phyloP scores from a whole-genome alignment of 768 basidiomycete genomes.

The Cystobasidium onofrii region DNA sequence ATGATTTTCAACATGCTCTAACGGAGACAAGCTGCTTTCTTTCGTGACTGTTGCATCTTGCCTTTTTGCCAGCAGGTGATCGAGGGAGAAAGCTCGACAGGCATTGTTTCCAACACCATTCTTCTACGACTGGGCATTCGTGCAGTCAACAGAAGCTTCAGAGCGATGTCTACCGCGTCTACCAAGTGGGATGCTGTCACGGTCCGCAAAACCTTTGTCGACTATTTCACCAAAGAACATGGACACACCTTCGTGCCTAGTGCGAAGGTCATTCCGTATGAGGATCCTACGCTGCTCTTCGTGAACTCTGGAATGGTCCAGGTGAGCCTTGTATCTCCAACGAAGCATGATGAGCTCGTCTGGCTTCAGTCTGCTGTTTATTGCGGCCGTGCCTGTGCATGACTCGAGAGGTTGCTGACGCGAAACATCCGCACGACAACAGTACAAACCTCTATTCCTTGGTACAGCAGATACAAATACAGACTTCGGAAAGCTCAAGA shows the following conservation, averaged over 20 bases:
- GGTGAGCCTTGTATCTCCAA: constrained; percentile 50
- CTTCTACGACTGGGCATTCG: background rate
- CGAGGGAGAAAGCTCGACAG: background rate
- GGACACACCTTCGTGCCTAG: constrained; percentile 83
- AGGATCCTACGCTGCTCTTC: constrained; percentile 93
- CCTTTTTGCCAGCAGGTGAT: background rate
- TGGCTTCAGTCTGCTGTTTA: background rate
- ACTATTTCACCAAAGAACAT: constrained; percentile 63
- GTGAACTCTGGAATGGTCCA: constrained; percentile 99
- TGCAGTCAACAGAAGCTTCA: background rate
- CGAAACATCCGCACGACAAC: constrained; percentile 45
- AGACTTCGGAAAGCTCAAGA: constrained; percentile 76
- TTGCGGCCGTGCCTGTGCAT: background rate
- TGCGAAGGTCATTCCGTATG: constrained; percentile 87
- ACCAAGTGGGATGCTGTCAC: constrained; percentile 64
- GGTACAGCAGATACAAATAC: constrained; percentile 94
- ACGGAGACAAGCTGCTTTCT: background rate
- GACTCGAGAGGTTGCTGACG: background rate
- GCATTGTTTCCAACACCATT: background rate
- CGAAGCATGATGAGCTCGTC: too few relatives aligned
- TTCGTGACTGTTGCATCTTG: background rate
- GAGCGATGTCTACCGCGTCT: background rate
- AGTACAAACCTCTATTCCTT: constrained; percentile 97
- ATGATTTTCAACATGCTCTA: too few relatives aligned
- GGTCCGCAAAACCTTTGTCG: constrained; percentile 82